Evolutionary conservation across 805 yeast species (phyloP), one percentile per base, ranked within the genome.

Genomic region (Ogataea methylovora): DNA sequence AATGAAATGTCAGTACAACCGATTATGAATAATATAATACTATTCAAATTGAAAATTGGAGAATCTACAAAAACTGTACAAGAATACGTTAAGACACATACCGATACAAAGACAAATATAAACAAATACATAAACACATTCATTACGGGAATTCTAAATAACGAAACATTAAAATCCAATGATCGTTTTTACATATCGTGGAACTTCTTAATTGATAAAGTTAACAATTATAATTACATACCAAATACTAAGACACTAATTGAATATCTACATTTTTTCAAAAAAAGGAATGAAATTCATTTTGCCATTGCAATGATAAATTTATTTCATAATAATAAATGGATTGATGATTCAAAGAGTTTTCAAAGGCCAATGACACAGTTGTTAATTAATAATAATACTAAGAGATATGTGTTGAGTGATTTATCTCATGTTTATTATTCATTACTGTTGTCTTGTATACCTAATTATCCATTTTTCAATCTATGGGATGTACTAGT

Each of bases 231-330:
- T 13, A 27, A 27, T 12, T 27, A 27, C 22, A 10, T 27, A 8
- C 33, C 33, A 12, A 30, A 30, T 19, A 16, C 11, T 15, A 12
- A 30, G 17, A 30, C 24, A 18, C 16, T 30, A 9, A 8, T 22
- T 22, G n/a, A 15, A 8, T 30, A 21, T 17, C 9, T 30, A 9
- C 13, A 30, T n/a, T 30, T 12, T 17, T 30, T 30, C 14, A 15
- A 15, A 4, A 16, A 9, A 3, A 20, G 14, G 4, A n/a, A 9
- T 4, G 27, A 30, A 7, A 11, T 30, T 5, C 21, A 30, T 14
- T n/a, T n/a, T 30, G 25, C 26, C 16, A 15, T 30, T 15, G 26
- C 33, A 8, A 30, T 30, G 26, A 21, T 30, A 9, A 21, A 30
- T 24, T 30, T 21, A 17, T 30, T 30, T n/a, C 15, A 21, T 8